phyloP scores from a whole-genome alignment of 2,329 filamentous ascomycete species.

The Trichoderma sp. region DNA sequence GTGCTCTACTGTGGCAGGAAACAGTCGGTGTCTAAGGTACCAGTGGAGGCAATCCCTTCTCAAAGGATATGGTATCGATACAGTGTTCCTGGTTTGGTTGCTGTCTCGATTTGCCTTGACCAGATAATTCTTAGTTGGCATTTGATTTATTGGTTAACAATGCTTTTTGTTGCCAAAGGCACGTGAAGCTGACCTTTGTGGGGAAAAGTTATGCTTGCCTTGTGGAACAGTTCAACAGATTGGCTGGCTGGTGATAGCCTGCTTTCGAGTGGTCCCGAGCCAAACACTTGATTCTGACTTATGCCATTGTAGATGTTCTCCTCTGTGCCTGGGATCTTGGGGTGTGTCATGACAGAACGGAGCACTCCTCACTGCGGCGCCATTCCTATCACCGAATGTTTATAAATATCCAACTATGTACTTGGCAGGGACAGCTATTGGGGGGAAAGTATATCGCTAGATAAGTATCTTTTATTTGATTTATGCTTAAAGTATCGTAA shows the following conservation, averaged over 20 bases:
- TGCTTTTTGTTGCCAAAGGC: background rate
- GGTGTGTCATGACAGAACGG: background rate
- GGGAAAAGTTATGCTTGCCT: background rate
- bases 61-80: background rate
- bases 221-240: too few species aligned
- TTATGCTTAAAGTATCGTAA: background rate
- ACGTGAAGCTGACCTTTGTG: background rate
- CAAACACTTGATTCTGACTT: background rate
- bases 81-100: background rate
- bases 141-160: background rate
- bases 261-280: background rate
- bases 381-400: background rate
- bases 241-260: background rate
- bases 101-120: background rate
- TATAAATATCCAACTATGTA: background rate
- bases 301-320: background rate
- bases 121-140: background rate
- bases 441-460: background rate
- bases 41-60: background rate
- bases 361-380: background rate
- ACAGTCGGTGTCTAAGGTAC: background rate
- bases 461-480: background rate
- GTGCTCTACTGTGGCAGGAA: background rate
- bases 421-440: background rate
- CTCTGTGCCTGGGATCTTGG: background rate